Conservation (phyloP, 768 basidiomycete species). For the Tylopilus sp. region DNA sequence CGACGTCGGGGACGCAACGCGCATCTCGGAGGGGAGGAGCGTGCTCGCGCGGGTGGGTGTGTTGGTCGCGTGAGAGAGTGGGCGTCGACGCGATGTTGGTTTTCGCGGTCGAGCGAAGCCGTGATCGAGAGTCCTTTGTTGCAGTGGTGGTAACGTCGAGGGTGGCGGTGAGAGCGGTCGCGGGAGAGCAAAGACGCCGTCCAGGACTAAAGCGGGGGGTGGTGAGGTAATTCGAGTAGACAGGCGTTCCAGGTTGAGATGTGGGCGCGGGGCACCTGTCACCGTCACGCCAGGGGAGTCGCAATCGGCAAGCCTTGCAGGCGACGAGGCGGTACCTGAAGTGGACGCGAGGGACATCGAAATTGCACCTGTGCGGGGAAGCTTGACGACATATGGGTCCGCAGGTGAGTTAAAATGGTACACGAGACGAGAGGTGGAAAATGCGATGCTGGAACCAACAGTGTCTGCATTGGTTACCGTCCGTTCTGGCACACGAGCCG, state of each 20-base stretch:
- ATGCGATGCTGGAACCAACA: not conserved
- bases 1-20: too few species aligned
- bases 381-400: constrained; percentile 13
- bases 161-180: not conserved
- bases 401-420: constrained; percentile 4
- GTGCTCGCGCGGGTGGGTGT: not conserved
- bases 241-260: not conserved
- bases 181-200: constrained; percentile 22
- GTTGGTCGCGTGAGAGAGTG: not conserved
- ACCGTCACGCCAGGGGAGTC: not conserved
- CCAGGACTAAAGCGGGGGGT: constrained; percentile 18
- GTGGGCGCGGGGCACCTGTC: not conserved
- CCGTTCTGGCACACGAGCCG: not conserved
- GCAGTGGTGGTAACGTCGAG: not conserved
- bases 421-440: constrained; percentile 4
- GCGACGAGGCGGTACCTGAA: not conserved
- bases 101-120: constrained; percentile 5
- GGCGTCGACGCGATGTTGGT: not conserved
- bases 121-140: too few species aligned
- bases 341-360: not conserved
- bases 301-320: not conserved
- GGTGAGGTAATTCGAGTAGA: constrained; percentile 3
- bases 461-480: not conserved
- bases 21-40: not conserved
- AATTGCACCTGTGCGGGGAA: constrained; percentile 2